Base-by-base conservation (phyloP, 1,139 yeast genomes). In the Scheffersomyces titani region DNA sequence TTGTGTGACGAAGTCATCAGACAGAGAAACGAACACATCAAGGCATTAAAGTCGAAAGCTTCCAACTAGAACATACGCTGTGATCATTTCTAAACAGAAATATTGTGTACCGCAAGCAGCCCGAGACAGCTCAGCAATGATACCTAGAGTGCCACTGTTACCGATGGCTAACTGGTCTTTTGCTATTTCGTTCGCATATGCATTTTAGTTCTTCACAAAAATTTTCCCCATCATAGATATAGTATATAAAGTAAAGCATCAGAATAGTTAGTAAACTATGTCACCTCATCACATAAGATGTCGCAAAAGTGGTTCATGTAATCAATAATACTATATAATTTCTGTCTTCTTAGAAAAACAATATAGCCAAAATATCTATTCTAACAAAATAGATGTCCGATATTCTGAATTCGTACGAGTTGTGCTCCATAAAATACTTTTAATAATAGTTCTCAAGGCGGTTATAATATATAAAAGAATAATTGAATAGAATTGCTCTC, bases 1-100 rank as follows among this genome's bases (percentile, higher is more conserved):
- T 85, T 96, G 83, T 88, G 92, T 47, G 88, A 88, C 63, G 89
- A 84, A 57, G 75, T 92, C 40, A 70, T 91, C 56, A 70, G 72
- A 19, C 84, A 87, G 68, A 84, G 97, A 68, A 72, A 70, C 16
- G 76, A 63, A 16, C 84, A 73, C 64, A 76, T 83, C 82, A 60
- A 58, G 6, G 49, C 20, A 46, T 46, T 46, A 11, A 46, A 46
- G 22, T 30, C 40, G 16, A 30, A 30, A 30, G 40, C 16, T 30
- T 7, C 40, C 40, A 30, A 9, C 40, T 30, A 30, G 40, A 30
- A 30, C 40, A 30, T 30, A 30, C 40, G 13, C 40, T 30, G 40
- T 7, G 13, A 11, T 30, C 13, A 30, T 30, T 2, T 30, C 2
- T 30, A 30, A 16, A 30, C 40, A 30, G 13, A 13, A 30, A 3